These are phyloP conservation scores for Cladosporium sp. DNA, from an alignment of 2,329 filamentous ascomycete genomes.

Conservation along the genomic window DNA sequence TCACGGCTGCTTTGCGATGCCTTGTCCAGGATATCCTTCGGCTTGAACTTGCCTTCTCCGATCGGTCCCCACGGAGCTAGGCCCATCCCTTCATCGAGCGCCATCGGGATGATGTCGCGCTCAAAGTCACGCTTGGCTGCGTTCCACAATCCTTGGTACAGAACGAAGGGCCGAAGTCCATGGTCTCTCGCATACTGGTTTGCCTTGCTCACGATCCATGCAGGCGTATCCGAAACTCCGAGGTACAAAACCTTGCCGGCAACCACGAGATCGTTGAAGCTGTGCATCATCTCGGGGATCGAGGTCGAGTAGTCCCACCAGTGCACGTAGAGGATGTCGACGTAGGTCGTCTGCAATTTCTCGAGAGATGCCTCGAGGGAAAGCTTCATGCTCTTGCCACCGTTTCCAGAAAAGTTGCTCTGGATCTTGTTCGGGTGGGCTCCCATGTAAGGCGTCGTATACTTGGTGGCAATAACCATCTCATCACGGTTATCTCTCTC, in stretches of 20 bases:
- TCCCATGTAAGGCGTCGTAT: no score
- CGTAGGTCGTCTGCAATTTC: not conserved
- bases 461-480: conserved; percentile 46
- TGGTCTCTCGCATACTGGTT: conserved; percentile 58
- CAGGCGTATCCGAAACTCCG: conserved; percentile 67
- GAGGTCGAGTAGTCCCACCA: conserved; percentile 64
- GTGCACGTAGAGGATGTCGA: conserved; percentile 6
- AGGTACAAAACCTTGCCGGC: conserved; percentile 68
- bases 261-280: conserved; percentile 60
- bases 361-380: conserved; percentile 36
- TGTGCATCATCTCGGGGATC: conserved; percentile 66
- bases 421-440: conserved; percentile 25
- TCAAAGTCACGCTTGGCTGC: conserved; percentile 57
- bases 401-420: conserved; percentile 47
- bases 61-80: conserved; percentile 32
- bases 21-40: conserved; percentile 33
- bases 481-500: conserved; percentile 47
- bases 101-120: conserved; percentile 58
- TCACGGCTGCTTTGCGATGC: conserved; percentile 32
- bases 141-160: conserved; percentile 68
- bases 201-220: conserved; percentile 50
- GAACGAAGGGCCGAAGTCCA: conserved; percentile 66
- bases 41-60: conserved; percentile 48
- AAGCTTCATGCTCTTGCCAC: conserved; percentile 40
- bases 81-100: conserved; percentile 58